Base-by-base conservation (phyloP, 1,284 basidiomycete species). In the Apiotrichum montevideense region DNA sequence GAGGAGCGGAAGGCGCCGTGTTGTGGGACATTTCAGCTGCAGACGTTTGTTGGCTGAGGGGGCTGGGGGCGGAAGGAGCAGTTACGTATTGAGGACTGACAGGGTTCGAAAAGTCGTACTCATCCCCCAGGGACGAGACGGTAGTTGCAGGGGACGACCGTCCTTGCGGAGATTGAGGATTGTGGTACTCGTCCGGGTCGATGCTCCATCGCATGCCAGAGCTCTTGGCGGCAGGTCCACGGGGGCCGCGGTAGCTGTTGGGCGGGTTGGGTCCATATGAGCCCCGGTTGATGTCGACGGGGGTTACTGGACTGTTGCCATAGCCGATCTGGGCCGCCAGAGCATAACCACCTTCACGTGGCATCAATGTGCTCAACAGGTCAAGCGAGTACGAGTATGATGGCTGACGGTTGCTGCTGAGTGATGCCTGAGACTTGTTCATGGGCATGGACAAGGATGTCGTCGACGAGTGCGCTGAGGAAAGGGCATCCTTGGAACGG, bases 341-440 rank as follows among this genome's bases (percentile, higher is more conserved):
- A 0, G 75, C 75, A 62, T 77, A 77, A 8, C 75, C 75, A 21
- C 75, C 75, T 55, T 77, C 75, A 40, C 74, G 63, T 6, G 74
- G 74, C 8, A 69, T 73, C 2, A 76, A 59, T n/a, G 61, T 65
- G 34, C 60, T 64, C 13, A 76, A 48, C 51, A 74, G 68, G 51
- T 76, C 74, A 33, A 70, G 55, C 15, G 71, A 71, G 47, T 74
- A 73, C 55, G 67, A 70, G 3, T 66, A 46, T 32, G 70, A 71
- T 4, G 68, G 63, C 4, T 70, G 71, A 29, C 63, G 60, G 3
- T 21, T 21, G 21, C 56, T 52, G 32, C 46, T 57, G 10, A 69
- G 57, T 14, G 66, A 68, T 6, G 58, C 29, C 6, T 58, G 56
- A 10, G 67, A 68, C 55, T 73, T 75, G 62, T 67, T 69, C 5